phyloP scores from a whole-genome alignment of 2,329 filamentous ascomycete species.

The Lachnellula suecica region DNA sequence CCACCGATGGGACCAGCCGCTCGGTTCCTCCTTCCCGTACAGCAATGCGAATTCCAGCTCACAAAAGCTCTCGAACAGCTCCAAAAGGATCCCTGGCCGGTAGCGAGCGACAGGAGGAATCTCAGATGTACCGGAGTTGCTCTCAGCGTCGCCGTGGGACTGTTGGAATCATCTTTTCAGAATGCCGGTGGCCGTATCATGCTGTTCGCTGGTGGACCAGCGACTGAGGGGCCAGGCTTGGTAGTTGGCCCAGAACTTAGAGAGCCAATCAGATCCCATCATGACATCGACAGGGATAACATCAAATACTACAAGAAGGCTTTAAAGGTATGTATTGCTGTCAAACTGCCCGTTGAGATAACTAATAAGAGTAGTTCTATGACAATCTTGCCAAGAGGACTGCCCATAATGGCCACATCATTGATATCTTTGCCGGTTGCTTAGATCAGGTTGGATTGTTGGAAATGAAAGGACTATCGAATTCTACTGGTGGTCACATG shows the following conservation, averaged over 20 bases:
- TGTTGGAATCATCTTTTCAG: slow-evolving; percentile 93
- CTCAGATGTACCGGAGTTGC: slow-evolving; percentile 93
- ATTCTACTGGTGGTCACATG: slow-evolving; percentile 97
- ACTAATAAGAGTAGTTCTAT: slow-evolving; percentile 68
- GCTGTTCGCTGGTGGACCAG: slow-evolving; percentile 92
- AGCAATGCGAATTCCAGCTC: slow-evolving; percentile 95
- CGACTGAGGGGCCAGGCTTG: slow-evolving; percentile 94
- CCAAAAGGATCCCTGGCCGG: slow-evolving; percentile 96
- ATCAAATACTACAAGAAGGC: slow-evolving; percentile 99
- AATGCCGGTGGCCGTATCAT: slow-evolving; percentile 95
- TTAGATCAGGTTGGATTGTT: slow-evolving; percentile 95
- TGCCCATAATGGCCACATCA: slow-evolving; percentile 93
- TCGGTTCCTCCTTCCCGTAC: slow-evolving; percentile 89
- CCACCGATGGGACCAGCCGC: slow-evolving; percentile 78
- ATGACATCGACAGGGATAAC: slow-evolving; percentile 97
- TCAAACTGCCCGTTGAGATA: background rate
- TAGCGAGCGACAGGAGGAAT: slow-evolving; percentile 87
- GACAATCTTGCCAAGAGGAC: slow-evolving; percentile 91
- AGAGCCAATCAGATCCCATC: slow-evolving; percentile 95
- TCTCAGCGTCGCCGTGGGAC: slow-evolving; percentile 88
- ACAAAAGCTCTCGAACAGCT: slow-evolving; percentile 94
- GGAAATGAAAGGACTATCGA: slow-evolving; percentile 97
- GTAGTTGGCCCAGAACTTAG: slow-evolving; percentile 94
- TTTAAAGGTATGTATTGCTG: slow-evolving; percentile 64
- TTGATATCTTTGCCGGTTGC: slow-evolving; percentile 97